Base-by-base conservation (phyloP, 495 filamentous ascomycete genomes). In the Aspergillus wentii region DNA sequence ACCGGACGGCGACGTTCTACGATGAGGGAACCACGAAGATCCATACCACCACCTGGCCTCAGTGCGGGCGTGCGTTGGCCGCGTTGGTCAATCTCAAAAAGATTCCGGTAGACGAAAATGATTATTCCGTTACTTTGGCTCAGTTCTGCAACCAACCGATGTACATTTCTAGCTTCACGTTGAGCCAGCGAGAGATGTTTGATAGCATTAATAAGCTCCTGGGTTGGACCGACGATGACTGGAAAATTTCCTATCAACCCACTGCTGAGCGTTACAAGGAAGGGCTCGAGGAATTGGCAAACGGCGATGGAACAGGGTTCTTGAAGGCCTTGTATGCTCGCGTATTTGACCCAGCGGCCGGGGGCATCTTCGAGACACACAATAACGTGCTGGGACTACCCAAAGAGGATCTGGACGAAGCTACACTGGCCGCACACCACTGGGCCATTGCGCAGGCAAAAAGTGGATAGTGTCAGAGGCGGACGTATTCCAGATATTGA, bases 361-460 rank as follows among this genome's bases (percentile, higher is more conserved):
- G 14, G 69, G 70, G 0, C 53, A 76, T 31, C 68, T 52, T 38
- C 59, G 65, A 31, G 38, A 29, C 8, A 62, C 53, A 55, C 7
- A 84, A 84, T 43, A 58, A 53, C 5, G 23, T 64, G 28, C 54
- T 85, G 18, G 76, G 68, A 0, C 48, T 84, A 38, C 65, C 72
- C n/a, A 54, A 63, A 46, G 80, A 84, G 58, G 68, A 79, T 43
- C 38, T 84, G 41, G 79, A 82, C 51, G 75, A 75, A n/a, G n/a
- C n/a, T n/a, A n/a, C n/a, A n/a, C n/a, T n/a, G n/a, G n/a, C n/a
- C n/a, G n/a, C n/a, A n/a, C n/a, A n/a, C n/a, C n/a, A n/a, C n/a
- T n/a, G n/a, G n/a, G n/a, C n/a, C n/a, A n/a, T n/a, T n/a, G n/a
- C n/a, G n/a, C n/a, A n/a, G n/a, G n/a, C n/a, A n/a, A n/a, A n/a